Percentiles rank a stretch among this genome's conserved stretches.
Evolutionary conservation across 495 filamentous ascomycete genomes (phyloP).

Genomic region (Hypoxylon trugodes): DNA sequence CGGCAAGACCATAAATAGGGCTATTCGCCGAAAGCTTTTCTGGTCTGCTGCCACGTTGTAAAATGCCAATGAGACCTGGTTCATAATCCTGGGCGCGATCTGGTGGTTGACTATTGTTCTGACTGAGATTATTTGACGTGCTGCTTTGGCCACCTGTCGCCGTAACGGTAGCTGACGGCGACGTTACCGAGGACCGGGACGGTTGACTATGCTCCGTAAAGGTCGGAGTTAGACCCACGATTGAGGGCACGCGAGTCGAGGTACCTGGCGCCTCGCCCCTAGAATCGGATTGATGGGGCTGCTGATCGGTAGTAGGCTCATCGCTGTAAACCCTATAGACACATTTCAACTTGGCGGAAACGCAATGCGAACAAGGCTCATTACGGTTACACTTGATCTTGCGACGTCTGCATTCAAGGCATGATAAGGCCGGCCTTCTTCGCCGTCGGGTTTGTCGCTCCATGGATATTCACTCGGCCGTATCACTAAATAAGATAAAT

Average conservation of each 20-base stretch:
- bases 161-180: not conserved
- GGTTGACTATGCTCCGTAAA: not conserved
- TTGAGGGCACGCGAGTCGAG: conserved; percentile 12
- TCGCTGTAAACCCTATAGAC: conserved; percentile 30
- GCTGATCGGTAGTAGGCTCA: conserved; percentile 1
- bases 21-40: conserved; percentile 27
- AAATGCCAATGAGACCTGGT: conserved; percentile 26
- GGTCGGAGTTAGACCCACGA: not conserved
- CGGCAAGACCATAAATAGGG: conserved; percentile 19
- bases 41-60: conserved; percentile 29
- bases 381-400: conserved; percentile 61
- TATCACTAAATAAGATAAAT: not conserved
- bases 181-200: not conserved
- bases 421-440: conserved; percentile 51
- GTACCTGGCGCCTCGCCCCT: conserved; percentile 2
- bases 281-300: not conserved
- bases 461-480: conserved; percentile 25
- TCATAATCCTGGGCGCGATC: not conserved
- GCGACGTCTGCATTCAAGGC: conserved; percentile 58
- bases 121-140: not conserved
- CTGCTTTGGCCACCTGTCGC: not conserved
- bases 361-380: conserved; percentile 56
- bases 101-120: conserved; percentile 2
- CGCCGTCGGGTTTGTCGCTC: conserved; percentile 42
- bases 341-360: conserved; percentile 39